Base-by-base conservation (phyloP, 2,329 filamentous ascomycete species). In the Hymenoscyphus repandus region DNA sequence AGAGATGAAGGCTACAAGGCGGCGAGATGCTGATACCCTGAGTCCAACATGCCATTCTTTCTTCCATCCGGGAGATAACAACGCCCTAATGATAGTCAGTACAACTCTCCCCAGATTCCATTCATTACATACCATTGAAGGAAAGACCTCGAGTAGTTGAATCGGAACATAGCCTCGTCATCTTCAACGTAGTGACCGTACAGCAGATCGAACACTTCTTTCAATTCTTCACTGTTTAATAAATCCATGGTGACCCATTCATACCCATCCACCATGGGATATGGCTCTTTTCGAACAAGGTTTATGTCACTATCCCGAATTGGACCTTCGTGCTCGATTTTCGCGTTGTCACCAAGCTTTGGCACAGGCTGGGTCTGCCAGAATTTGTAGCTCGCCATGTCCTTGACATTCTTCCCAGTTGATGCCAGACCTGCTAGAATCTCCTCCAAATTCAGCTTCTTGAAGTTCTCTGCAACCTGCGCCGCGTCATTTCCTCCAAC, bases 371-470 rank as follows among this genome's bases (percentile, higher is more conserved):
- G 93, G 42, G 93, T 99, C 69, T 90, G 85, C 93, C 93, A 99
- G 74, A 99, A 99, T 72, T 95, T 96, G 78, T 97, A 96, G 52
- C 85, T 88, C 6, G 86, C 90, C 90, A 96, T 96, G 66, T 96
- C 91, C 74, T 96, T 96, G 62, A 83, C 85, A 64, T 95, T 95
- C 77, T 93, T 95, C 50, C 87, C 88, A 55, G 81, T 83, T 6
- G 88, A 76, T 13, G 90, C 86, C 63, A 88, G 70, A 0, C 86
- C 85, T 1, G 86, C 88, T 78, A 89, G 80, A 64, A 88, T 80
- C 56, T 89, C 84, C 65, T 83, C 78, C 49, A 88, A 72, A 57
- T 77, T 84, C 65, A 89, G 74, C 60, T 79, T 78, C 69, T 80
- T 80, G 55, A 86, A 72, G 43, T 75, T 70, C 31, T 77, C 74